Conservation (phyloP, 352 stramenopile species). For the Globisporangium echinulatum region DNA sequence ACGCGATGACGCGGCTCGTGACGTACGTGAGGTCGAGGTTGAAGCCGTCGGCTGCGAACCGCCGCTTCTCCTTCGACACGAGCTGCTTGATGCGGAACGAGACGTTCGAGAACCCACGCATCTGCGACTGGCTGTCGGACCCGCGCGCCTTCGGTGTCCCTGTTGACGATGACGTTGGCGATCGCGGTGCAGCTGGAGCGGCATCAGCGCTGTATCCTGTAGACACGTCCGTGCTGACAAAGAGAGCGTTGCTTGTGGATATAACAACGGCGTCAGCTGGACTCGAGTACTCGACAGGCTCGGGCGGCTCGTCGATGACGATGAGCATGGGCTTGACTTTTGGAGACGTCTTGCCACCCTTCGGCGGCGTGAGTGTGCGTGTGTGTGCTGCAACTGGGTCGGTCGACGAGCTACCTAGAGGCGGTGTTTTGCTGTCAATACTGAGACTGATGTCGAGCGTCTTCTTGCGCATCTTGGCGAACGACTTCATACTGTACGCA, state of each 20-base stretch:
- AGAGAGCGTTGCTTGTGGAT: too few relatives aligned
- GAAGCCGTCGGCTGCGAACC: slow-evolving; percentile 85
- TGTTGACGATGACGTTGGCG: background rate
- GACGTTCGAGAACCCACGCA: slow-evolving; percentile 32
- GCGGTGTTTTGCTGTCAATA: background rate
- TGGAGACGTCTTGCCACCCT: slow-evolving; percentile 9
- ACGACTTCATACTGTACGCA: slow-evolving; percentile 3
- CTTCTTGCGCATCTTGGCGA: slow-evolving; percentile 7
- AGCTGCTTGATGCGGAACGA: slow-evolving; percentile 72
- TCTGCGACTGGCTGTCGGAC: slow-evolving; percentile 22
- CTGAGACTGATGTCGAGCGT: slow-evolving; percentile 3
- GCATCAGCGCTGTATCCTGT: background rate
- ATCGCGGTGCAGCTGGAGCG: slow-evolving; percentile 1
- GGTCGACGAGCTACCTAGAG: background rate
- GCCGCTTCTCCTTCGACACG: slow-evolving; percentile 88
- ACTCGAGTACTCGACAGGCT: background rate
- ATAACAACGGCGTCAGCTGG: too few relatives aligned
- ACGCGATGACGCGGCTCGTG: slow-evolving; percentile 76
- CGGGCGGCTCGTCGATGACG: slow-evolving; percentile 4
- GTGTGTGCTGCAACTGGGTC: background rate
- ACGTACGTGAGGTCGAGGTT: slow-evolving; percentile 92
- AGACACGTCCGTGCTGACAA: too few relatives aligned
- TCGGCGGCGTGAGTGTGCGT: slow-evolving; percentile 1
- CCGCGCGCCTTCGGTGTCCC: slow-evolving; percentile 11
- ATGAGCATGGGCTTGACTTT: slow-evolving; percentile 18